A percentile compares a stretch with the other conserved stretches of the same genome.
Evolutionary conservation across 2,329 filamentous ascomycete species (phyloP).

Genomic region (Thielaviopsis euricoi): DNA sequence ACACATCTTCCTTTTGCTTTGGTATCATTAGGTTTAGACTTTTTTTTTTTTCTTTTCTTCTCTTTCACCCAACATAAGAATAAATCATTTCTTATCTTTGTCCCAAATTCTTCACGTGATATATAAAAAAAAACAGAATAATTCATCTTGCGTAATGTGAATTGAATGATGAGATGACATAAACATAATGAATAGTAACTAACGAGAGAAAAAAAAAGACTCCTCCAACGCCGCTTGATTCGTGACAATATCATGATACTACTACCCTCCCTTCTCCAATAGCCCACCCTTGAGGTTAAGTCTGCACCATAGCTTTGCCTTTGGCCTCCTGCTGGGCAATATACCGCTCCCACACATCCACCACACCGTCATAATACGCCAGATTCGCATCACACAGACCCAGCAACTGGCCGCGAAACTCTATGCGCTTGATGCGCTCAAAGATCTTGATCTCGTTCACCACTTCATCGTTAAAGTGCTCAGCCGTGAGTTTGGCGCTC

Average conservation of each 20-base stretch:
- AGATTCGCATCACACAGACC: slow-evolving; percentile 73
- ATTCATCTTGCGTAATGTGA: too few relatives aligned
- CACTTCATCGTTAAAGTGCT: slow-evolving; percentile 92
- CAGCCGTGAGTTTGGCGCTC: slow-evolving; percentile 66
- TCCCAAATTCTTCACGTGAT: too few relatives aligned
- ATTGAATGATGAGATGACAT: too few relatives aligned
- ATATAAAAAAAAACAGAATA: too few relatives aligned
- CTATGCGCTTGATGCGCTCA: slow-evolving; percentile 85
- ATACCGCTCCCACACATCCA: slow-evolving; percentile 77
- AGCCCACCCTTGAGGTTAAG: too few relatives aligned
- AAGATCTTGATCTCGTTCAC: slow-evolving; percentile 87
- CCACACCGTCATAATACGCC: slow-evolving; percentile 65
- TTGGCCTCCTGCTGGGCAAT: slow-evolving; percentile 74
- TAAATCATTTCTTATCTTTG: too few relatives aligned
- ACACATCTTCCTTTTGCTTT: background rate
- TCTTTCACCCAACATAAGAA: background rate
- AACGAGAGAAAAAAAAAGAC: background rate
- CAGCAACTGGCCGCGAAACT: slow-evolving; percentile 79
- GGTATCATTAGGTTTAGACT: background rate
- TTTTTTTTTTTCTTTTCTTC: background rate
- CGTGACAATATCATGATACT: background rate
- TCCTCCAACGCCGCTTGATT: background rate
- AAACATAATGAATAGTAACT: background rate
- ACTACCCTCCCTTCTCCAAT: too few relatives aligned
- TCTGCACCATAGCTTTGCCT: slow-evolving; percentile 10